Conservation (phyloP, 805 yeast species). For the Tetrapisispora taiwanensis region DNA sequence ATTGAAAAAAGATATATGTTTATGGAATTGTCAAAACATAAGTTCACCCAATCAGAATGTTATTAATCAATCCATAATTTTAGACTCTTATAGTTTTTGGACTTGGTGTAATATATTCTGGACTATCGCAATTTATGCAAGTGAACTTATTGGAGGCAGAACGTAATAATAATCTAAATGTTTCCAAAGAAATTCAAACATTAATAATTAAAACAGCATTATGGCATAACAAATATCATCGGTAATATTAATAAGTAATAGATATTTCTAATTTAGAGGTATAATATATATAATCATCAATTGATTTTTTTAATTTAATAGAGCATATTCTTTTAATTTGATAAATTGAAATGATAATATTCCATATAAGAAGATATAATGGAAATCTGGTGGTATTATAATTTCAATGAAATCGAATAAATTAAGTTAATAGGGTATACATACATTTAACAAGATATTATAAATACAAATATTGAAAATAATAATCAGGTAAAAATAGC, state of each 20-base stretch:
- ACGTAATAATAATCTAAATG: too few species aligned
- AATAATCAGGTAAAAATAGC: constrained; percentile 33
- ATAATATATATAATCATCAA: neutral
- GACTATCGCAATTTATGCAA: constrained; percentile 66
- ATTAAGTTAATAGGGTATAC: too few species aligned
- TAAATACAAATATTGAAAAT: neutral
- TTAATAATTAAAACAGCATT: neutral
- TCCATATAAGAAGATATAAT: too few species aligned
- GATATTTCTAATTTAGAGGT: neutral
- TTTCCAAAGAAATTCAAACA: too few species aligned
- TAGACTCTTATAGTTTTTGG: constrained; percentile 92
- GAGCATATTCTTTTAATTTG: neutral
- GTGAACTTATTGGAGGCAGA: constrained; percentile 48
- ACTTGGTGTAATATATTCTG: constrained; percentile 87
- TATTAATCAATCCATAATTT: constrained; percentile 14
- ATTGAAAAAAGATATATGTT: constrained; percentile 48
- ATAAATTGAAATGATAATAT: too few species aligned
- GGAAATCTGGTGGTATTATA: too few species aligned
- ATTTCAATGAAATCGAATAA: too few species aligned
- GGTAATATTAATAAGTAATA: neutral
- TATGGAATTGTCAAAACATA: constrained; percentile 39
- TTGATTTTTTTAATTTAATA: neutral
- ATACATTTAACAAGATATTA: too few species aligned
- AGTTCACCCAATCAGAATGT: neutral
- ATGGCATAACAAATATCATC: neutral